Conservation (phyloP, 768 basidiomycete species). For the Boletus rufocinnamomeus region DNA sequence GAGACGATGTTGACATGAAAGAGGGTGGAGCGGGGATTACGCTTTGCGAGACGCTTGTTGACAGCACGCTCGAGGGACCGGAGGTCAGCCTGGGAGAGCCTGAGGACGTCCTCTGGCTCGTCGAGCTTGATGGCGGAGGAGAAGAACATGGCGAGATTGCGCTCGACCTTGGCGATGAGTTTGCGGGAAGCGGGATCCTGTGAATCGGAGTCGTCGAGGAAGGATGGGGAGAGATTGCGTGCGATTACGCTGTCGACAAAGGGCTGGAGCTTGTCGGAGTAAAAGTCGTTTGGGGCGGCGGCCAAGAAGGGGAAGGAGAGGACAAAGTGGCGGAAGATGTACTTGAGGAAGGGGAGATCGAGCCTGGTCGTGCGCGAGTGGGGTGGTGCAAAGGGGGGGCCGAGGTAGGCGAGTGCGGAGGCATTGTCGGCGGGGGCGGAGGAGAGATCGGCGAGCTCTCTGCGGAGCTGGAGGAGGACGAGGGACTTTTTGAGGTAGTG, state of each 20-base stretch:
- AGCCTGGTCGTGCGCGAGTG: conserved; percentile 56
- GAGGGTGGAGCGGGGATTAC: conserved; percentile 47
- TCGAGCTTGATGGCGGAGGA: conserved; percentile 79
- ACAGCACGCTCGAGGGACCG: conserved; percentile 75
- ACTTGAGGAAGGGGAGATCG: conserved; percentile 87
- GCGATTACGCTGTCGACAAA: conserved; percentile 83
- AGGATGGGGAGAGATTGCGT: conserved; percentile 69
- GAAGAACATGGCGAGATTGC: conserved; percentile 81
- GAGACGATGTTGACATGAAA: conserved; percentile 94
- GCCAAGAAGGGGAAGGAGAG: conserved; percentile 95
- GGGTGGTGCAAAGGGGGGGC: conserved; percentile 79
- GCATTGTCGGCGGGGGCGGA: conserved; percentile 40
- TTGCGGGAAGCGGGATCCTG: conserved; percentile 65
- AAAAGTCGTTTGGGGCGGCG: conserved; percentile 87
- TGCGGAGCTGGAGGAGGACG: conserved; percentile 78
- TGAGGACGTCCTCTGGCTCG: conserved; percentile 87
- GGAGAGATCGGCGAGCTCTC: conserved; percentile 74
- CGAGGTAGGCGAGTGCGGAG: conserved; percentile 83
- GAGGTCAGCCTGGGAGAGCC: conserved; percentile 83
- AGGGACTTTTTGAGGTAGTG: conserved; percentile 99
- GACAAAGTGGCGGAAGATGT: conserved; percentile 89
- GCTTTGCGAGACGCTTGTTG: conserved; percentile 57
- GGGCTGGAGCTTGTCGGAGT: conserved; percentile 92
- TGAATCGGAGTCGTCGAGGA: conserved; percentile 60
- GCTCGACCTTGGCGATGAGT: conserved; percentile 76